Evolutionary conservation across 352 stramenopile species (phyloP), one percentile per base, ranked within the genome.

Genomic region (Sclerospora graminicola): DNA sequence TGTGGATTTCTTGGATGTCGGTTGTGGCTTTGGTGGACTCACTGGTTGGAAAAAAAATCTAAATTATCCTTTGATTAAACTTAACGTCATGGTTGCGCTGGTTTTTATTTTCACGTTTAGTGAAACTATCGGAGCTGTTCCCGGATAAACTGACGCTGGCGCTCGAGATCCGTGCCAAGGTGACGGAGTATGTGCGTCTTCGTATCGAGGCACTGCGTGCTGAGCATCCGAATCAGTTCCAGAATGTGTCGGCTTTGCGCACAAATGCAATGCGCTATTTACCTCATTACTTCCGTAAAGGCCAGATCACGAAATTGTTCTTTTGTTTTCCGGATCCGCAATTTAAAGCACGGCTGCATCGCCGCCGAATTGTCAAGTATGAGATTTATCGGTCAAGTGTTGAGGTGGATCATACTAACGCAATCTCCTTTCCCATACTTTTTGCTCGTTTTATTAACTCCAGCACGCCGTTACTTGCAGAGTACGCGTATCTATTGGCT

Each of bases 301-400:
- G 76, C 2, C 80, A 91, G 50, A 69, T 99, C 11, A 63, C 80
- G 13, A 98, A 98, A 66, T 83, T 99, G 32, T 99, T 99, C 66
- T 98, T 99, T 69, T 99, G 95, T 65, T 99, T 99, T 69, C 95
- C 96, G 34, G 96, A 99, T 68, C 96, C 96, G 23, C 95, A 99
- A 65, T 99, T 99, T 61, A 99, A 99, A 68, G 74, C 83, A 45
- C 97, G 97, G 58, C 98, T 98, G 66, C 92, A 98, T 65, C 82
- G 85, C 30, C 80, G 95, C 21, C 74, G 89, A 16, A 97, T 97
- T 44, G 78, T 97, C 37, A 85, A 75, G 79, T 88, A 73, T 23
- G 60, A 45, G 18, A 35, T 9, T 41, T 34, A 14, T 52, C n/a
- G 6, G 4, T 26, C 21, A 32, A 19, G n/a, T 27, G 20, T n/a